Conservation (phyloP, 73 alveolate species). For the Diophrys sp. region DNA sequence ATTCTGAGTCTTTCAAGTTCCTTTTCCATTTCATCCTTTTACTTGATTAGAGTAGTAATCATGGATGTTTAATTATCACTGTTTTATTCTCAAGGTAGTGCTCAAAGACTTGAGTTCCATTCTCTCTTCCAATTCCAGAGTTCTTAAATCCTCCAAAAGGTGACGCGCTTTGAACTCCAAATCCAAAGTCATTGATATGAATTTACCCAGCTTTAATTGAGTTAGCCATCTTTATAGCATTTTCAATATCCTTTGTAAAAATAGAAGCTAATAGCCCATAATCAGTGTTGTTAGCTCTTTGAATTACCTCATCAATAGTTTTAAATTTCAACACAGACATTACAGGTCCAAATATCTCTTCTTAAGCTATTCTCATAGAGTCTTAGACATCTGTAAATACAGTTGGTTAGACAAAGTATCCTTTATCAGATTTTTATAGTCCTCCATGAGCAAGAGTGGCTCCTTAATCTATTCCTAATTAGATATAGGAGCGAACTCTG, state of each 20-base stretch:
- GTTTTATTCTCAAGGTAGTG: conserved; percentile 32
- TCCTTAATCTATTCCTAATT: conserved; percentile 63
- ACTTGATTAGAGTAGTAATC: too few relatives aligned
- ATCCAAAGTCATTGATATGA: conserved; percentile 6
- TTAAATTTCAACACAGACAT: conserved; percentile 61
- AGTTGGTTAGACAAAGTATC: conserved; percentile 80
- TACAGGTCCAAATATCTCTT: conserved; percentile 88
- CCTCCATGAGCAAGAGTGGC: conserved; percentile 41
- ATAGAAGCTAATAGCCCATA: conserved; percentile 93
- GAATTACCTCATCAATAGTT: conserved; percentile 88
- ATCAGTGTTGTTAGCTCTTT: conserved; percentile 76
- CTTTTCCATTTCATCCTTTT: too few relatives aligned
- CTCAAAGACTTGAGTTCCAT: conserved; percentile 6
- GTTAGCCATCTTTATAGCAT: conserved; percentile 27
- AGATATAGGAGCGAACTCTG: conserved; percentile 35
- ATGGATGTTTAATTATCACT: conserved; percentile 33
- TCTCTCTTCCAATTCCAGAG: conserved; percentile 25
- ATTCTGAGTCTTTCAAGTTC: too few relatives aligned
- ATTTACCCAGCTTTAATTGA: conserved; percentile 9
- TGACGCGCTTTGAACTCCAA: not conserved
- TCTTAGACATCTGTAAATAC: conserved; percentile 78
- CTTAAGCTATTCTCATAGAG: conserved; percentile 77
- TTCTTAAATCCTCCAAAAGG: conserved; percentile 26
- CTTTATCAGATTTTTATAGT: conserved; percentile 26
- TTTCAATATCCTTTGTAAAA: conserved; percentile 50